Evolutionary conservation across 2,329 filamentous ascomycete genomes (phyloP).

Genomic region (Beauveria asiatica): DNA sequence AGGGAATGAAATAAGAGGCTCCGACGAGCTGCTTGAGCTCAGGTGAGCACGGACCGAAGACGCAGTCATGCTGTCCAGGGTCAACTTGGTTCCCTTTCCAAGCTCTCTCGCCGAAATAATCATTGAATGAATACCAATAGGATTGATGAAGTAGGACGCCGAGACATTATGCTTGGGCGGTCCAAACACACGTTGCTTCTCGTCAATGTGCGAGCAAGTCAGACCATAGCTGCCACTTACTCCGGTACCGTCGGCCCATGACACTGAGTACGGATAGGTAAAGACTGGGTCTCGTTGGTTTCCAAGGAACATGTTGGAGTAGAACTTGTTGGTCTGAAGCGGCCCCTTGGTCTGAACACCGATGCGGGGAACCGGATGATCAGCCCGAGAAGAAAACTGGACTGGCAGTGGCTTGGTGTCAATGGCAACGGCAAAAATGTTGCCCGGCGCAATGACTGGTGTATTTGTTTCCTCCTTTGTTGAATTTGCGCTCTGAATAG

Average conservation of each 20-base stretch:
- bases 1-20: conserved; percentile 64
- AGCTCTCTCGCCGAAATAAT: conserved; percentile 74
- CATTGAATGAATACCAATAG: conserved; percentile 72
- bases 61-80: conserved; percentile 44
- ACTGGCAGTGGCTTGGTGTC: conserved; percentile 42
- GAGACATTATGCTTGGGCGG: conserved; percentile 47
- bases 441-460: conserved; percentile 13
- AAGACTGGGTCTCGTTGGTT: conserved; percentile 61
- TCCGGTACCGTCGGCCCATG: conserved; percentile 58
- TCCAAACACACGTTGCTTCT: conserved; percentile 59
- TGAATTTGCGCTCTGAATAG: neutral
- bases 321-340: conserved; percentile 72
- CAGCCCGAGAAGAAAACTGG: conserved; percentile 36
- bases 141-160: conserved; percentile 67
- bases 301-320: conserved; percentile 71
- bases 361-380: conserved; percentile 50
- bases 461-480: neutral
- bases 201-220: conserved; percentile 64
- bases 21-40: conserved; percentile 39
- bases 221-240: conserved; percentile 66
- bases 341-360: conserved; percentile 41
- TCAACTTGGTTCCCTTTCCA: conserved; percentile 47
- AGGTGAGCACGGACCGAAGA: conserved; percentile 63
- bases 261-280: conserved; percentile 65
- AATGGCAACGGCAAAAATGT: conserved; percentile 51